Percentiles rank a stretch among this genome's conserved stretches.
These are phyloP conservation scores for Proliferodiscus dingleyae DNA, from an alignment of 2,329 filamentous ascomycete species.

Conservation along the genomic window DNA sequence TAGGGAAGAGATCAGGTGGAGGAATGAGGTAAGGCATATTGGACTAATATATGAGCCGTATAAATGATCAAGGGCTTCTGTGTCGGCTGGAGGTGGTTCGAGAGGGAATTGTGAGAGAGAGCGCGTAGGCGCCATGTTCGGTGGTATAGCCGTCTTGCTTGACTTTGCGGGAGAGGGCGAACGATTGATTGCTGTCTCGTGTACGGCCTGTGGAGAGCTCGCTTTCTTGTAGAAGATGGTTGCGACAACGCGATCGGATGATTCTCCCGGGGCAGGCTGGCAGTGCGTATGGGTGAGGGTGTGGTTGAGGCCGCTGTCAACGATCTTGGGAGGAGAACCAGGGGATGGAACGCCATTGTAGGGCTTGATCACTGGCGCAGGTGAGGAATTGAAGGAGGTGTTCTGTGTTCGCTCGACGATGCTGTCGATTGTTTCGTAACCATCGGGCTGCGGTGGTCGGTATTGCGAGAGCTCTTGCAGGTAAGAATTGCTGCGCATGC, in stretches of 20 bases:
- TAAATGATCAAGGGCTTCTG: slow-evolving; percentile 58
- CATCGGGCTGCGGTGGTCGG: slow-evolving; percentile 47
- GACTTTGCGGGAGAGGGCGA: slow-evolving; percentile 25
- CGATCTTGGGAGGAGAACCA: slow-evolving; percentile 53
- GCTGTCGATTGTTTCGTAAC: slow-evolving; percentile 59
- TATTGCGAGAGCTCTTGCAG: slow-evolving; percentile 61
- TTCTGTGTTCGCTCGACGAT: slow-evolving; percentile 53
- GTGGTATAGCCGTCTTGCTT: slow-evolving; percentile 20
- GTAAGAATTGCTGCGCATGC: slow-evolving; percentile 57
- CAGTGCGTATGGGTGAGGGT: slow-evolving; percentile 61
- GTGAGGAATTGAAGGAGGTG: slow-evolving; percentile 37
- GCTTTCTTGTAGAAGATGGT: slow-evolving; percentile 59
- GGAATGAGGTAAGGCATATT: slow-evolving; percentile 60
- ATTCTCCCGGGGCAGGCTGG: slow-evolving; percentile 45
- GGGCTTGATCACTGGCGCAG: slow-evolving; percentile 39
- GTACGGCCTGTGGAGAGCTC: slow-evolving; percentile 29
- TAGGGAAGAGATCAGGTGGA: slow-evolving; percentile 61
- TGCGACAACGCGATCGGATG: slow-evolving; percentile 50
- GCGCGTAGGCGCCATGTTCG: slow-evolving; percentile 52
- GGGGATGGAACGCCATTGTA: slow-evolving; percentile 59
- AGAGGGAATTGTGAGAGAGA: slow-evolving; percentile 55
- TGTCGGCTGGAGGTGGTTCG: slow-evolving; percentile 48
- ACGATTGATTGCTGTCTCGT: slow-evolving; percentile 34
- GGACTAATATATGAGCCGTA: slow-evolving; percentile 63
- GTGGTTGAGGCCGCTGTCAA: slow-evolving; percentile 59